Evolutionary conservation across 345 rosid species (phyloP), one percentile per base, ranked within the genome.

Genomic region (Capsella bursapastoris): DNA sequence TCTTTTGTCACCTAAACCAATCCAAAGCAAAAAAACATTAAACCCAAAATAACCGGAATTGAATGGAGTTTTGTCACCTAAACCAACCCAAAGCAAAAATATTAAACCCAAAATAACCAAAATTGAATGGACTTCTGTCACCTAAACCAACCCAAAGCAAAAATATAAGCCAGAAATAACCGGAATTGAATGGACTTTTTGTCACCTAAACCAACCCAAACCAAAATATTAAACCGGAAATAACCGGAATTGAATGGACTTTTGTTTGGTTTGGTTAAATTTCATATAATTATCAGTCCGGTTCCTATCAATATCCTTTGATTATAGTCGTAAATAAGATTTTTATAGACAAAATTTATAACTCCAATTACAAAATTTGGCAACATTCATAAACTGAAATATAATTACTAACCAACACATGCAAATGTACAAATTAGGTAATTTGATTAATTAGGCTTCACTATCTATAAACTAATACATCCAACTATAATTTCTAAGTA

Each of bases 1-100:
- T 88, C 90, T 57, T 68, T 95, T 3, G 82, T 88, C 69, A 90
- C 95, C 97, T 93, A 66, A 60, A 37, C 38, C 57, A 57, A 49
- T 2, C 6, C 29, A 31, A 27, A 12, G 48, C 49, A 68, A 32
- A 13, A 13, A 43, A 43, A 1, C 0, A 15, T 12, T 29, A 44
- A 73, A 32, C 71, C 64, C n/a, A 32, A 32, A 28, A 32, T 27
- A 60, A 71, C 68, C 48, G 0, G 28, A 52, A 38, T 5, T 27
- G 0, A 69, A 43, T 22, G 13, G 3, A 56, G 2, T 22, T 22
- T 22, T 22, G 2, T 22, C 25, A 22, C 25, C 25, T 22, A 22
- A 22, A 22, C 25, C 25, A 22, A 22, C 2, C 25, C 25, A 22
- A 22, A 22, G 25, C 25, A 22, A 22, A 22, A 22, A 22, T 0